A percentile compares a stretch with the other conserved stretches of the same genome.
Conservation (phyloP, 768 basidiomycete species). For the Botryobasidium botryosum region DNA sequence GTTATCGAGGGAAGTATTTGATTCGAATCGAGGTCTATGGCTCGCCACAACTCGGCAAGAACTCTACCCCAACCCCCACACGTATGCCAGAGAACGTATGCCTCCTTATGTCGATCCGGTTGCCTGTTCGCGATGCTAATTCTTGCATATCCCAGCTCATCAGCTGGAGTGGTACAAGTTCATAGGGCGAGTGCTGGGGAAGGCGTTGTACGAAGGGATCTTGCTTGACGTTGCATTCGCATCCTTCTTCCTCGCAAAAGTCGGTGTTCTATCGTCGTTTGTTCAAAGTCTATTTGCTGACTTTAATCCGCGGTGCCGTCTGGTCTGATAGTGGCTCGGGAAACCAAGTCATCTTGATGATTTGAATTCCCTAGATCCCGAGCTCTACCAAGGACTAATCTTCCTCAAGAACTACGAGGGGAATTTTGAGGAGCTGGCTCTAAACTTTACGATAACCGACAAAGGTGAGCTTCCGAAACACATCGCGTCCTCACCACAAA, state of each 20-base stretch:
- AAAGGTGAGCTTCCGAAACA: constrained; percentile 48
- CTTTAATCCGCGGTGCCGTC: not conserved
- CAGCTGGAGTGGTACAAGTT: constrained; percentile 86
- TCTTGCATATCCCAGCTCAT: constrained; percentile 33
- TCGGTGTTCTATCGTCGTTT: constrained; percentile 16
- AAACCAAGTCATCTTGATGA: constrained; percentile 88
- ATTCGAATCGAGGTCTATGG: constrained; percentile 90
- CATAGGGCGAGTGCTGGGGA: constrained; percentile 85
- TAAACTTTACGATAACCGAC: constrained; percentile 77
- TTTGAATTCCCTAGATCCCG: constrained; percentile 76
- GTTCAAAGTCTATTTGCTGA: not conserved
- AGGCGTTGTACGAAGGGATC: constrained; percentile 93
- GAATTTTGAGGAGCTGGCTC: constrained; percentile 69
- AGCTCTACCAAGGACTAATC: constrained; percentile 80
- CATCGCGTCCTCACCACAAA: too few relatives aligned
- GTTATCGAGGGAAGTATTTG: constrained; percentile 84
- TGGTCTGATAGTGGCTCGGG: constrained; percentile 56
- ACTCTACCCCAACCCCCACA: constrained; percentile 86
- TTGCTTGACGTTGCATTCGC: constrained; percentile 91
- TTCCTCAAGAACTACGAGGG: constrained; percentile 86
- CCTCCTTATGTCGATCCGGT: constrained; percentile 4
- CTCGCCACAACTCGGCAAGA: constrained; percentile 79
- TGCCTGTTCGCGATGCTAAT: not conserved
- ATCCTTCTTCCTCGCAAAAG: constrained; percentile 84
- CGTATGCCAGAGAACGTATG: constrained; percentile 76